Base-by-base conservation (phyloP, 768 basidiomycete species). In the Cyclocybe aegerita region DNA sequence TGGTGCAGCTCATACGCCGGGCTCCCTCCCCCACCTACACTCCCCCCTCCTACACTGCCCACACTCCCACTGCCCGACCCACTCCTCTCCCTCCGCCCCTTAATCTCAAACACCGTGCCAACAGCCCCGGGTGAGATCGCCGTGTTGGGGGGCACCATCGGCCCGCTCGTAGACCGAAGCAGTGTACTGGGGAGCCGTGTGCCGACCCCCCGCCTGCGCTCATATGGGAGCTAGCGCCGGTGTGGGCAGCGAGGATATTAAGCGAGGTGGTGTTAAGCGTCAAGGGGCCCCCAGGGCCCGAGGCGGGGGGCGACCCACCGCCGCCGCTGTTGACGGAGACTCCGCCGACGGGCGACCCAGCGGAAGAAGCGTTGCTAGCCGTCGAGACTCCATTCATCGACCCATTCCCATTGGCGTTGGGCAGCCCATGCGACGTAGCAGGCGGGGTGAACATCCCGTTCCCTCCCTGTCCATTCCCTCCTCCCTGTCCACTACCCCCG, bases 381-480 rank as follows among this genome's bases (percentile, higher is more conserved):
- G 35, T 49, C 14, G 44, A 48, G 6, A 43, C n/a, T 9, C 48
- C 17, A 46, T 39, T 37, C 35, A 9, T 40, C n/a, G n/a, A n/a
- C n/a, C n/a, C n/a, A n/a, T n/a, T n/a, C n/a, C n/a, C 15, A 14
- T 40, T 43, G 44, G 37, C 39, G 23, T 63, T 54, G 1, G 67
- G 64, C 49, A 68, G 62, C 36, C 67, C 66, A 53, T 77, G 76
- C 15, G 73, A 64, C 9, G 65, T 61, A 6, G 71, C 66, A 15
- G 78, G 72, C 34, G 78, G 73, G 3, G 77, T 75, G 56, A 76
- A 70, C 46, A 76, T 23, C 23, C 23, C 23, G 23, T 23, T 63
- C 41, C 59, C 53, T 2, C 69, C n/a, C 65, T 67, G 10, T 59
- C 43, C 53, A 61, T 58, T 53, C 56, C 56, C 46, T 63, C 49